Evolutionary conservation across 2,329 filamentous ascomycete genomes (phyloP).

Genomic region (Fusarium algeriense): DNA sequence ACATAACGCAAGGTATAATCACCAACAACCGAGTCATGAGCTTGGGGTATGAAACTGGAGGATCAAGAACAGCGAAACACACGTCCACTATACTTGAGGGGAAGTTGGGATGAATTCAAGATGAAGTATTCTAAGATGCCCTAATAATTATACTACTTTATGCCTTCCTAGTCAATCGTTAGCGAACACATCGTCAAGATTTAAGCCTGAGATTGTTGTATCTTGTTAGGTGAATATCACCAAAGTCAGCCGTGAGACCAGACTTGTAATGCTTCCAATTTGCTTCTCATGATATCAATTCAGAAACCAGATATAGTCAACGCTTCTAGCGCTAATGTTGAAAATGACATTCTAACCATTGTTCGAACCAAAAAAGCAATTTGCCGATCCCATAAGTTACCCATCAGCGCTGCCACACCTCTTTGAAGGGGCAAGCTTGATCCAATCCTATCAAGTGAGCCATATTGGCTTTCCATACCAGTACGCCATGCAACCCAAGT

Average conservation of each 20-base stretch:
- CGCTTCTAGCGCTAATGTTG: neutral
- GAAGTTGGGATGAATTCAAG: neutral
- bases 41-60: neutral
- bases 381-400: constrained; percentile 4
- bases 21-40: neutral
- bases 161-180: too few relatives aligned
- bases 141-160: neutral
- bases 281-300: neutral
- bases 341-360: constrained; percentile 30
- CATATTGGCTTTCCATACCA: constrained; percentile 31
- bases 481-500: constrained; percentile 37
- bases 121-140: too few relatives aligned
- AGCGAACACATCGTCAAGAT: neutral
- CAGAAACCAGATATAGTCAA: neutral
- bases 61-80: neutral
- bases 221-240: too few relatives aligned
- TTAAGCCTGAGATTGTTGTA: neutral
- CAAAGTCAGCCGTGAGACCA: too few relatives aligned
- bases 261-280: neutral
- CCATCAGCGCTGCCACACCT: constrained; percentile 18
- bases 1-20: neutral
- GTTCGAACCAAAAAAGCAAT: constrained; percentile 19
- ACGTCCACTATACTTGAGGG: too few relatives aligned
- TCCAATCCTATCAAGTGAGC: constrained; percentile 15
- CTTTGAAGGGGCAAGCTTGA: constrained; percentile 8